phyloP scores from a whole-genome alignment of 208 protist genomes.

The Trypanosoma melophagium region DNA sequence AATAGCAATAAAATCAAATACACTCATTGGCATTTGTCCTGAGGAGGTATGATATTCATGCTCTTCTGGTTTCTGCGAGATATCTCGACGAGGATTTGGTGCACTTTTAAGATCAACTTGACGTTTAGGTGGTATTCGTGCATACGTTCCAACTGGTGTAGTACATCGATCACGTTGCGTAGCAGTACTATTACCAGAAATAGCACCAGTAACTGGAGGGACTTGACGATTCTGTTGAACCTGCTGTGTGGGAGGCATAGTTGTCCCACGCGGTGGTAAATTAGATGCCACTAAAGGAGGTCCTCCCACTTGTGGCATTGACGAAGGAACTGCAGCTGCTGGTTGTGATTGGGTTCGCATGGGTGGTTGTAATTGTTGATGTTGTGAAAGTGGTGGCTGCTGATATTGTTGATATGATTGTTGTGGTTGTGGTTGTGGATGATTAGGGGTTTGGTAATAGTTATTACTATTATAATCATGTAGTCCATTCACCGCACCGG shows the following conservation, averaged over 20 bases:
- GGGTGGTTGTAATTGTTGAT: constrained; percentile 1
- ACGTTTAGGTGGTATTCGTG: constrained; percentile 40
- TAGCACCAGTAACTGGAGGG: not conserved
- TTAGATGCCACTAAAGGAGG: too few relatives aligned
- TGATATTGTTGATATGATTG: not conserved
- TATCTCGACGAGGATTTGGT: constrained; percentile 60
- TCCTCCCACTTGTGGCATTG: constrained; percentile 1
- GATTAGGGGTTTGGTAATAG: too few relatives aligned
- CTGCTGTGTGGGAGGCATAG: not conserved
- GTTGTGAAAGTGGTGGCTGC: constrained; percentile 13
- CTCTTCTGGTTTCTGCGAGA: constrained; percentile 19
- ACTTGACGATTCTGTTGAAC: not conserved
- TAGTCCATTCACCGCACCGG: too few relatives aligned
- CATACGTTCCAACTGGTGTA: constrained; percentile 13
- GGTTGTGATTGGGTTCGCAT: constrained; percentile 11
- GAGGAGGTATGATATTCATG: constrained; percentile 48
- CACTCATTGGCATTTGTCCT: constrained; percentile 64
- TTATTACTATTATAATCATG: too few relatives aligned
- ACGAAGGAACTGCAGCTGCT: constrained; percentile 1
- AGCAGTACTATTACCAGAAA: not conserved
- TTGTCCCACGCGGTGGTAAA: too few relatives aligned
- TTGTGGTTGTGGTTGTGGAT: not conserved
- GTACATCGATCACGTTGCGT: not conserved
- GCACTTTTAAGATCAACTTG: constrained; percentile 50
- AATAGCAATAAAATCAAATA: constrained; percentile 70